Evolutionary conservation across 768 basidiomycete species (phyloP), one percentile per base, ranked within the genome.

Genomic region (Panaeolus cyanescens): DNA sequence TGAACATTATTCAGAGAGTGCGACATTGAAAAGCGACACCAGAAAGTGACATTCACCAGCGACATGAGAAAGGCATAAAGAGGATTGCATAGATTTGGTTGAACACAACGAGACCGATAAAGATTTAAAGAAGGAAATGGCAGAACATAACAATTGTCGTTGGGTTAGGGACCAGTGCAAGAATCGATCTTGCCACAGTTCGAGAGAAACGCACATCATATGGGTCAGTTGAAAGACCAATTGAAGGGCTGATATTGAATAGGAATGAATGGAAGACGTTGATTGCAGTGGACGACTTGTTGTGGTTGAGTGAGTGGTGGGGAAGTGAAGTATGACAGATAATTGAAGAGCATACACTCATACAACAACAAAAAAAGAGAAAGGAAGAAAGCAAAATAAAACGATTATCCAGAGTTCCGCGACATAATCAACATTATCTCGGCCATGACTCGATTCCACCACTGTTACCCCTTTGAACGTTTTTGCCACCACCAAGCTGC

Each of bases 391-490:
- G 53, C 39, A 60, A 39, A 25, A 61, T 53, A 32, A 62, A 42
- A 61, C 34, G 45, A 50, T 28, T 28, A 13, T 28, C 45, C 45
- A 50, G 45, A 7, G 45, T 28, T 50, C 45, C 45, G 59, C 37
- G 55, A 53, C 22, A 53, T 30, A 64, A 42, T 59, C 33, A 13
- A 54, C 25, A 62, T 87, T 78, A 91, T 81, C 90, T 85, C 65
- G 86, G 85, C 90, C 91, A 93, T 56, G 84, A 72, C 72, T 92
- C 90, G 82, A 89, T 85, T 60, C 84, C 85, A 62, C 65, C 66
- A 28, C 45, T 50, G 34, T 83, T 87, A 61, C 83, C 74, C 70
- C 88, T 80, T 71, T 88, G 77, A 34, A 72, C 72, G 61, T 90
- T 88, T 75, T 88, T 88, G 59, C 79, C 68, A 57, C 74, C 70